Evolutionary conservation across 495 filamentous ascomycete genomes (phyloP), one percentile per base, ranked within the genome.

Genomic region (Talaromyces trachyspermus): DNA sequence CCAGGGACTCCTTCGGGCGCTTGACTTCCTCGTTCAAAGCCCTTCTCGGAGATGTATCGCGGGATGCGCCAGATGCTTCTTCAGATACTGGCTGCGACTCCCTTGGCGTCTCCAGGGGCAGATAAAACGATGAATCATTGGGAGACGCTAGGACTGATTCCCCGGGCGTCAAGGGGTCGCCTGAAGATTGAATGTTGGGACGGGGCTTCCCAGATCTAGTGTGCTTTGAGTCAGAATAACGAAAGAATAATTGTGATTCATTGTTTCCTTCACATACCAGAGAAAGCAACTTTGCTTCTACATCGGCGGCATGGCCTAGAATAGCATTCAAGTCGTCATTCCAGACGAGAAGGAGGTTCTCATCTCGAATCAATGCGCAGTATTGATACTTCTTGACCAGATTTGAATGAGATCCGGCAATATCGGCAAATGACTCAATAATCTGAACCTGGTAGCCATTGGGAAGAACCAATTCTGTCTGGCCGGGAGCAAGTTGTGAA

Each of bases 311-410:
- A 37, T 65, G 62, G 6, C 51, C 50, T 18, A 70, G 50, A 24
- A 68, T 64, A 14, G 51, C 54, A 45, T 64, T 58, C 1, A 66
- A 52, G 15, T 60, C 58, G 20, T 67, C 60, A n/a, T 58, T 54
- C 66, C 66, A 68, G 27, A 68, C 53, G 11, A 70, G 50, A 7
- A 71, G 53, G 24, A 67, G 46, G n/a, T 53, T 44, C 48, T 69
- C 65, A 46, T 63, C 52, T 44, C 62, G 44, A 18, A 62, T 44
- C 6, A 69, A 51, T 33, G 57, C 61, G 3, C 56, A 52, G 46
- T 64, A 65, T 12, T 54, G 41, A 18, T 53, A 50, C 30, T 56
- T 54, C 39, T 59, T 56, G 3, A 64, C 49, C 35, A 49, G 5
- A 11, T 37, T 45, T 12, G 50, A 49, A 24, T 49, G 58, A 12